Conservation (phyloP, 192 early-diverging fungal genomes). For the Funneliformis geosporum region DNA sequence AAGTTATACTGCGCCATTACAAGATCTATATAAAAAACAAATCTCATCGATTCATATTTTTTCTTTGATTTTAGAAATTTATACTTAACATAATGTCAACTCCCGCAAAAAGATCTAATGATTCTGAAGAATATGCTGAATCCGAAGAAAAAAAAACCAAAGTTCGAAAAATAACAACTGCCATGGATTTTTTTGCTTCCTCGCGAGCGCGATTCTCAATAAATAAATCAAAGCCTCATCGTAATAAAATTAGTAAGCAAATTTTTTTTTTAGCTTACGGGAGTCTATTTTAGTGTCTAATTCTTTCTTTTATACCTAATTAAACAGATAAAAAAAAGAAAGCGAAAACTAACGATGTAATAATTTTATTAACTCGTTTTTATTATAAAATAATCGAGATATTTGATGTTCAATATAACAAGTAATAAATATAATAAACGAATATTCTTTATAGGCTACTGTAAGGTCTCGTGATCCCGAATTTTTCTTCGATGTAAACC, state of each 20-base stretch:
- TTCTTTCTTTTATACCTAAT: too few relatives aligned
- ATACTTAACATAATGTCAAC: not conserved
- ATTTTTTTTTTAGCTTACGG: too few relatives aligned
- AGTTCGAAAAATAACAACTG: not conserved
- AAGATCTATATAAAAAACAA: too few relatives aligned
- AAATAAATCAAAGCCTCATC: not conserved
- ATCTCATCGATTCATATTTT: too few relatives aligned
- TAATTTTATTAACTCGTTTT: not conserved
- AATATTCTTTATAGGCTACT: not conserved
- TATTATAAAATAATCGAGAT: not conserved
- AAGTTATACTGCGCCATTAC: too few relatives aligned
- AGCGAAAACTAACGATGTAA: too few relatives aligned
- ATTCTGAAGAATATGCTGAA: not conserved
- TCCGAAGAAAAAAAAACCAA: not conserved
- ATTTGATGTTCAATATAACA: not conserved
- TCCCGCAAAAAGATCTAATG: not conserved
- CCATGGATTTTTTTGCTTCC: not conserved
- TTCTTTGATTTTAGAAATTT: too few relatives aligned
- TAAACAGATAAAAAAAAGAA: too few relatives aligned
- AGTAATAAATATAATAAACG: too few relatives aligned
- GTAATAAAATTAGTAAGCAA: not conserved
- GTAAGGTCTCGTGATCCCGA: not conserved
- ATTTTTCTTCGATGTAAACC: constrained; percentile 2
- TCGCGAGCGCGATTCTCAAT: not conserved
- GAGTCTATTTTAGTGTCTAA: too few relatives aligned